A percentile compares a stretch with the other conserved stretches of the same genome.
Evolutionary conservation across 768 basidiomycete genomes (phyloP).

Genomic region (Mycena latifolia): DNA sequence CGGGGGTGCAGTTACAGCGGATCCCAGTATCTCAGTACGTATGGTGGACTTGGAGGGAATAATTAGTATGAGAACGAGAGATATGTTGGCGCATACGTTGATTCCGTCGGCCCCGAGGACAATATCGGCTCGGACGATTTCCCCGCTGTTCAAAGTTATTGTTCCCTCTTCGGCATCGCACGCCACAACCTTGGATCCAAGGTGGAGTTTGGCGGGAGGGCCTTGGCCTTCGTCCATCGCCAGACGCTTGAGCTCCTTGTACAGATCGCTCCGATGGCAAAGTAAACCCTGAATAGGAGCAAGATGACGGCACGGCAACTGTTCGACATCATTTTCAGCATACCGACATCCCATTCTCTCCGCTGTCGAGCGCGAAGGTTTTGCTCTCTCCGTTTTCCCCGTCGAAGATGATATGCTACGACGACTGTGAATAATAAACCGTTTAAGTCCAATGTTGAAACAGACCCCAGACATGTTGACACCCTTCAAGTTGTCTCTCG

Average conservation of each 20-base stretch:
- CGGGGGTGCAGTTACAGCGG: not conserved
- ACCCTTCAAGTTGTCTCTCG: slow-evolving; percentile 13
- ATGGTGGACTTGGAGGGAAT: slow-evolving; percentile 14
- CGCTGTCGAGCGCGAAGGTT: not conserved
- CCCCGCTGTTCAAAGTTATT: slow-evolving; percentile 49
- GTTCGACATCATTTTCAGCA: not conserved
- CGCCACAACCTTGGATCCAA: slow-evolving; percentile 13
- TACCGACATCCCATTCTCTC: not conserved
- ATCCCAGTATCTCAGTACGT: slow-evolving; percentile 18
- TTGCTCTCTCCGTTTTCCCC: not conserved
- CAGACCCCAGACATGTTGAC: not conserved
- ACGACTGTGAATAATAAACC: not conserved
- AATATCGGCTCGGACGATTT: slow-evolving; percentile 46
- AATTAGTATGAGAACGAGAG: not conserved
- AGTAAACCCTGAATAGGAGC: not conserved
- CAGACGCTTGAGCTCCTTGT: slow-evolving; percentile 27
- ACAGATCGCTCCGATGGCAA: slow-evolving; percentile 25
- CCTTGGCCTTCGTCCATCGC: slow-evolving; percentile 15
- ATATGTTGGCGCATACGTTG: slow-evolving; percentile 6
- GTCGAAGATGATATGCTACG: slow-evolving; percentile 1
- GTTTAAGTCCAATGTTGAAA: not conserved
- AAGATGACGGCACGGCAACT: no score
- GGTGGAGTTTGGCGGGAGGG: slow-evolving; percentile 17
- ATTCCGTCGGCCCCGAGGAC: slow-evolving; percentile 31
- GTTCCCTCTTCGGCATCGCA: slow-evolving; percentile 43